Conservation (phyloP, 2,329 filamentous ascomycete genomes). For the Fusarium ramigenum region DNA sequence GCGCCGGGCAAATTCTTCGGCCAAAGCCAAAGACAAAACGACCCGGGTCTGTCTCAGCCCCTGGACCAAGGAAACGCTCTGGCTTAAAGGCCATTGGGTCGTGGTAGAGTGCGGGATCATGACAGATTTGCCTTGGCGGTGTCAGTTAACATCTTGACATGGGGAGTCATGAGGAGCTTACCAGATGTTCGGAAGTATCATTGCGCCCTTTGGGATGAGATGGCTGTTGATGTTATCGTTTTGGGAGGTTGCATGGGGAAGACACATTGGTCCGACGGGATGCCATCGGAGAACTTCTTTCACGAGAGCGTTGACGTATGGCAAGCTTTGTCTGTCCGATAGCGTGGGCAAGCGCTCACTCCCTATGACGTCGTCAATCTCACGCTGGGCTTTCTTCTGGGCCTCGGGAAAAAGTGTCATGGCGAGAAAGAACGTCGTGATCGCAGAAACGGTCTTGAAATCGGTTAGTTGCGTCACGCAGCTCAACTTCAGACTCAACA, state of each 20-base stretch:
- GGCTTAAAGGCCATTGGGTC: constrained; percentile 24
- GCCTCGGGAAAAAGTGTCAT: constrained; percentile 12
- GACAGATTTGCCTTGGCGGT: constrained; percentile 22
- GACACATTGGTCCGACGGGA: constrained; percentile 45
- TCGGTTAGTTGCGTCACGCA: too few relatives aligned
- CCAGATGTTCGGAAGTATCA: constrained; percentile 34
- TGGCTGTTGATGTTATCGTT: constrained; percentile 27
- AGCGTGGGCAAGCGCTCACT: constrained; percentile 34
- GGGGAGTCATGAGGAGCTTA: background rate
- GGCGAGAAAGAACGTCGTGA: constrained; percentile 27
- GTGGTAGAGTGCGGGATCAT: constrained; percentile 16
- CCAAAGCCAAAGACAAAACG: constrained; percentile 47
- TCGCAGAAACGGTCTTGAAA: constrained; percentile 28
- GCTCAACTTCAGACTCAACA: too few relatives aligned
- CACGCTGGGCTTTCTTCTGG: constrained; percentile 20
- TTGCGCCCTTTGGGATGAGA: constrained; percentile 36
- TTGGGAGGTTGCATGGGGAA: constrained; percentile 51
- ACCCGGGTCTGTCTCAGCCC: constrained; percentile 40
- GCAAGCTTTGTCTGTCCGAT: constrained; percentile 36
- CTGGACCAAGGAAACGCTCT: constrained; percentile 14
- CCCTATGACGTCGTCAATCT: constrained; percentile 37
- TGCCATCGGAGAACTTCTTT: constrained; percentile 44
- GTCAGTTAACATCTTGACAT: accelerated
- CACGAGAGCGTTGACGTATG: constrained; percentile 41
- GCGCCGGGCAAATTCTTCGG: constrained; percentile 47